Conservation (phyloP, 2,329 filamentous ascomycete genomes). For the Lecanicillium sp. region DNA sequence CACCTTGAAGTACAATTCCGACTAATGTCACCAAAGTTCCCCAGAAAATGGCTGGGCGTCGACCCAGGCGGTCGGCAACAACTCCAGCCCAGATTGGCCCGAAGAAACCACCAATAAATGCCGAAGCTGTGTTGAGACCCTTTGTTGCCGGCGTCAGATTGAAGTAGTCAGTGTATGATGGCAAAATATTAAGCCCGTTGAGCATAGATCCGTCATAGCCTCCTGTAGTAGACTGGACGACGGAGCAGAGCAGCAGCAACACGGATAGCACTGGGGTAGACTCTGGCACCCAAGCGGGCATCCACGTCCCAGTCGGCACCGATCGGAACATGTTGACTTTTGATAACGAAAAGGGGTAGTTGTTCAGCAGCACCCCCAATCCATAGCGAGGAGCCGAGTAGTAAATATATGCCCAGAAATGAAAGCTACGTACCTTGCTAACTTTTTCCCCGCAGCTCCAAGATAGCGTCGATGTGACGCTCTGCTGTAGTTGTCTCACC, state of each 20-base stretch:
- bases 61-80: slow-evolving; percentile 36
- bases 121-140: slow-evolving; percentile 48
- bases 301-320: slow-evolving; percentile 36
- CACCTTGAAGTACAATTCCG: slow-evolving; percentile 40
- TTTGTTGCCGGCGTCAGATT: slow-evolving; percentile 44
- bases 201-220: slow-evolving; percentile 47
- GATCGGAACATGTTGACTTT: slow-evolving; percentile 3
- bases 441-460: no score
- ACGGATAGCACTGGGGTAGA: slow-evolving; percentile 33
- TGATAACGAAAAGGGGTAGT: background rate
- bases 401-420: no score
- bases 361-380: background rate
- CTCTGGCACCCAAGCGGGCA: slow-evolving; percentile 41
- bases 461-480: no score
- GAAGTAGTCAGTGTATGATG: slow-evolving; percentile 51
- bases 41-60: slow-evolving; percentile 40
- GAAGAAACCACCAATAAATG: slow-evolving; percentile 45
- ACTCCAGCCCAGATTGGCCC: slow-evolving; percentile 37
- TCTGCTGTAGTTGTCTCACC: no score
- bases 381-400: background rate
- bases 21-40: slow-evolving; percentile 36
- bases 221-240: slow-evolving; percentile 32
- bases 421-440: no score
- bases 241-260: slow-evolving; percentile 37
- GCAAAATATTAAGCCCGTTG: slow-evolving; percentile 52